Conservation (phyloP, 306 rosid species). For the Cajanus cajan region DNA sequence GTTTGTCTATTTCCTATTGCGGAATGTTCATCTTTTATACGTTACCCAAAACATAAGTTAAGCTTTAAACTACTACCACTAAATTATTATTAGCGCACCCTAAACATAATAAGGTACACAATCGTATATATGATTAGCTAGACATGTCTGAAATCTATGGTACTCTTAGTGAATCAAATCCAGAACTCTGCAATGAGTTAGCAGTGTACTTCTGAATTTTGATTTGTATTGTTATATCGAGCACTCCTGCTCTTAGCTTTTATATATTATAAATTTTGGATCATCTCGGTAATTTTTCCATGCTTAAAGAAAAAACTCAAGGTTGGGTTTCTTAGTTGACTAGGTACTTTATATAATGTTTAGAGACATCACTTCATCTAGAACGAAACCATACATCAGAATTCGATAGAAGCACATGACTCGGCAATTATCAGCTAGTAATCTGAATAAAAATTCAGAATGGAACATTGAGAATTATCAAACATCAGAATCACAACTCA, state of each 20-base stretch:
- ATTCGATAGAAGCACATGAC: too few relatives aligned
- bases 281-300: background rate
- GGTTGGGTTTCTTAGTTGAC: slow-evolving; percentile 8
- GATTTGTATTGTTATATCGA: background rate
- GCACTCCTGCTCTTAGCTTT: background rate
- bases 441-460: background rate
- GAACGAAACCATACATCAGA: background rate
- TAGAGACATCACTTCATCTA: background rate
- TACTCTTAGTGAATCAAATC: background rate
- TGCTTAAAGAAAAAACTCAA: background rate
- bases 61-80: background rate
- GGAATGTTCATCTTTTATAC: too few relatives aligned
- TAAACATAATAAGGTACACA: background rate
- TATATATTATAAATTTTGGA: background rate
- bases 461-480: background rate
- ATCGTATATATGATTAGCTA: background rate
- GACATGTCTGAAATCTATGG: background rate
- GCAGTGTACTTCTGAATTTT: background rate
- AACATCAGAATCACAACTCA: slow-evolving; percentile 4
- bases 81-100: background rate
- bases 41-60: background rate
- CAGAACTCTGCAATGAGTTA: background rate
- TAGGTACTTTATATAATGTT: background rate
- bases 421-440: too few relatives aligned
- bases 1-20: too few relatives aligned